Conservation (phyloP, 2,329 filamentous ascomycete genomes). For the Ophiostoma quercus region DNA sequence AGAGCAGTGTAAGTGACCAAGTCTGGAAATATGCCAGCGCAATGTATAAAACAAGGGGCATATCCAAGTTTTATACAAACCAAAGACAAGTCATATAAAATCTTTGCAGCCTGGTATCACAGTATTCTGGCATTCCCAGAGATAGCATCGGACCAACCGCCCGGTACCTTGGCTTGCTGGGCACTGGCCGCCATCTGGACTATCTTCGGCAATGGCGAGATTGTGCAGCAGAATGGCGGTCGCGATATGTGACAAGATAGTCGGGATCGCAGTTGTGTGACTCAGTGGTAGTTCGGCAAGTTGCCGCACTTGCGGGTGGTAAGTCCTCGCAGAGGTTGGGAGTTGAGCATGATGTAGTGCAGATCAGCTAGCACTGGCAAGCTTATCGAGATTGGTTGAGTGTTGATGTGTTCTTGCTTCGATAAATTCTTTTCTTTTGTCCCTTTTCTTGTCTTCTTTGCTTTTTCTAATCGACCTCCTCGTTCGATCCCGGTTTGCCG, state of each 20-base stretch:
- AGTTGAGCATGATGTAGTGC: background rate
- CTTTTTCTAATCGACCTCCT: background rate
- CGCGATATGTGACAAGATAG: background rate
- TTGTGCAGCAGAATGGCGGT: constrained; percentile 10
- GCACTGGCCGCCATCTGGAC: background rate
- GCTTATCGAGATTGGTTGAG: constrained; percentile 7
- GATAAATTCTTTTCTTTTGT: background rate
- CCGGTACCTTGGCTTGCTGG: background rate
- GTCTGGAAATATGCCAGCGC: background rate
- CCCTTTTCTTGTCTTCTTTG: background rate
- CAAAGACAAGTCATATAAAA: background rate
- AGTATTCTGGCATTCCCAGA: background rate
- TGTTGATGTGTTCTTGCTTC: background rate
- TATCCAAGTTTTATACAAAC: background rate
- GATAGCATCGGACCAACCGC: background rate
- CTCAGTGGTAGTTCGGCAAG: background rate
- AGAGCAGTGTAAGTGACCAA: background rate
- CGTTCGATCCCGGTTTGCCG: background rate
- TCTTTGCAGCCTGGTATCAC: background rate
- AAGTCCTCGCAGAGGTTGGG: background rate
- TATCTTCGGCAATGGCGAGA: background rate
- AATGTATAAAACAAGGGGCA: background rate
- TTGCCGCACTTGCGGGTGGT: background rate
- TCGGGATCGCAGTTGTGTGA: background rate
- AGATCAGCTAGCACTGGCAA: constrained; percentile 5